Evolutionary conservation across 2,329 filamentous ascomycete species (phyloP), one percentile per base, ranked within the genome.

Genomic region (Aspergillus neotritici): DNA sequence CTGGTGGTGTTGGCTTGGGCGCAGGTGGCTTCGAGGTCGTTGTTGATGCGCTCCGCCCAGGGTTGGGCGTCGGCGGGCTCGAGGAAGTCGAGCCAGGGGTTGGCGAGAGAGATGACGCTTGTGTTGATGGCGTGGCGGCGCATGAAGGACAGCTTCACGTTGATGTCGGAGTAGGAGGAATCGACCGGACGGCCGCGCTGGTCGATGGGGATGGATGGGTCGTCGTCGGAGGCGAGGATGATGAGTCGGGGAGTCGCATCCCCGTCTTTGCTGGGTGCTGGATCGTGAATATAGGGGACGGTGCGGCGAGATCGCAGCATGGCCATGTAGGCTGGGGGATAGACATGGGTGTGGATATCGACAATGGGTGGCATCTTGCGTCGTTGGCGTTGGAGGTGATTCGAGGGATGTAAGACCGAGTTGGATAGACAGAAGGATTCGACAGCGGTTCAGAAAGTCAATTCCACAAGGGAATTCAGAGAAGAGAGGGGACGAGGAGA

Each of bases 61-160:
- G 67, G 62, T 2, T 76, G 78, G 0, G 86, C 85, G 51, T 83
- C 78, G 4, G 71, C 63, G 0, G 79, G 61, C 0, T 72, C 66
- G 0, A 95, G 68, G 61, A 94, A 96, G 66, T 96, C 90, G 2
- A 96, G 77, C 90, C 90, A 96, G 0, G 90, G 90, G 60, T 96
- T 96, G 11, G 90, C 90, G 15, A 95, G 80, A 1, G 87, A 93
- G 50, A 96, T 81, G 39, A 95, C 86, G 1, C 86, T 93, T 51
- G 84, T 81, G 64, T 85, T 78, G 62, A 96, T 95, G 41, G 72
- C 72, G 68, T 96, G 90, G 12, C 75, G 78, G 63, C 88, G 77
- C 90, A 96, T 96, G 69, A 96, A 95, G 37, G 80, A 75, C 11
- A 95, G 75, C 61, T 95, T 96, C 55, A 87, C 76, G 12, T 74